Base-by-base conservation (phyloP, 192 early-diverging fungal genomes). In the Gonapodya prolifera region DNA sequence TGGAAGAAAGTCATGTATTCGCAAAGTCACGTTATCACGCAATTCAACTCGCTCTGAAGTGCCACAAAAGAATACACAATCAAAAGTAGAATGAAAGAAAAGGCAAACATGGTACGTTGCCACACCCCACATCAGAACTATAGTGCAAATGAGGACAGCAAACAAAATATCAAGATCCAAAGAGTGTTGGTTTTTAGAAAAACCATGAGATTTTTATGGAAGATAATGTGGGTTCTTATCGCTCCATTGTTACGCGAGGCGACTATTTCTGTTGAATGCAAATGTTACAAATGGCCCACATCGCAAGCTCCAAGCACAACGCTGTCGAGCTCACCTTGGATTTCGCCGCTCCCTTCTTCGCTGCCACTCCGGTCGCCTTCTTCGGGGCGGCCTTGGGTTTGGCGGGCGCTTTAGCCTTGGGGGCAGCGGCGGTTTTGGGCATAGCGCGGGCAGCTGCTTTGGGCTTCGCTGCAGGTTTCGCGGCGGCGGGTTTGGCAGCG, bases 391-490 rank as follows among this genome's bases (percentile, higher is more conserved):
- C 45, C 45, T 8, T 23, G 45, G 45, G 8, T 61, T 61, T 61
- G 8, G 8, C 23, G 8, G 45, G 45, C 23, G 45, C 45, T 74
- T 83, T 86, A 8, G 81, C 61, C 34, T 83, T 34, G 75, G 84
- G 76, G 45, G 82, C 77, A 35, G 79, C 77, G 77, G 82, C 83
- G 79, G 82, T 88, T 30, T 84, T 75, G 32, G 75, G 76, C 16
- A 83, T 80, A 74, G 79, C 81, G 76, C 82, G 82, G n/a, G 87
- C 74, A 45, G 76, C 82, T 70, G 80, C 76, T n/a, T n/a, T n/a
- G n/a, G n/a, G n/a, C n/a, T n/a, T n/a, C n/a, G n/a, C 45, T 23
- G 45, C 45, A 23, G 45, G 8, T 61, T 61, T 61, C 45, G 8
- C 23, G 8, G 45, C 8, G 8, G 45, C 45, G 45, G 45, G 8